A percentile compares a stretch with the other conserved stretches of the same genome.
These are phyloP conservation scores for Trichosporon coremiiforme DNA, from an alignment of 1,284 basidiomycete genomes.

Conservation along the genomic window DNA sequence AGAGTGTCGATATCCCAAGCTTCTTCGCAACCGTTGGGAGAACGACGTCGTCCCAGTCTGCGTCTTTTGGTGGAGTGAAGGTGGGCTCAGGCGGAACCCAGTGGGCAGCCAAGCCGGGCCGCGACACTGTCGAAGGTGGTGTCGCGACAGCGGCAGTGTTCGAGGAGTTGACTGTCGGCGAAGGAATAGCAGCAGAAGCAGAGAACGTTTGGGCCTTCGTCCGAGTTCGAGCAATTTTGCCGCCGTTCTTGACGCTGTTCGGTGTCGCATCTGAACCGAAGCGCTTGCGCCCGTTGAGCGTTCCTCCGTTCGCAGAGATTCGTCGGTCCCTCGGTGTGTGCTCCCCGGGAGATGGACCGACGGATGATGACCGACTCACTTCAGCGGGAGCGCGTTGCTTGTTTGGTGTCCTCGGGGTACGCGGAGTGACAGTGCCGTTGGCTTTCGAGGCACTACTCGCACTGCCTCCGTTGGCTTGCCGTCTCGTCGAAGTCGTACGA, in stretches of 20 bases:
- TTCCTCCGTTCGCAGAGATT: background rate
- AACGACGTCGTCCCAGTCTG: conserved; percentile 60
- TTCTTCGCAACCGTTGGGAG: conserved; percentile 77
- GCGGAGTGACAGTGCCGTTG: conserved; percentile 2
- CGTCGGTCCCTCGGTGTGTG: background rate
- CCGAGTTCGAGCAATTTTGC: background rate
- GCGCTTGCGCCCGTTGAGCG: conserved; percentile 16
- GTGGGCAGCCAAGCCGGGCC: conserved; percentile 48
- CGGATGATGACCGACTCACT: background rate
- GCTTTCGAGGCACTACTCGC: background rate
- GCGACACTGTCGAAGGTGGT: background rate
- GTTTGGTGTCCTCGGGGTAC: background rate
- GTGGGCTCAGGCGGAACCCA: conserved; percentile 47
- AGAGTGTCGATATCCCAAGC: conserved; percentile 60
- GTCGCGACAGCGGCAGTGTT: background rate
- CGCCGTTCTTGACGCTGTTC: background rate
- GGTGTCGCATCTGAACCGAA: conserved; percentile 19
- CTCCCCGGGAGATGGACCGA: background rate
- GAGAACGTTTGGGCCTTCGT: background rate
- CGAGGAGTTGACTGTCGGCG: background rate
- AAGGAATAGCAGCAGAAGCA: background rate
- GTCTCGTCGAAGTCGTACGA: background rate
- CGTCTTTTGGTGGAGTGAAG: conserved; percentile 53
- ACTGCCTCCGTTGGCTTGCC: conserved; percentile 3
- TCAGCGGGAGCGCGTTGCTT: background rate